Conservation (phyloP, 1,139 yeast species). For the Yamadazyma sp. region DNA sequence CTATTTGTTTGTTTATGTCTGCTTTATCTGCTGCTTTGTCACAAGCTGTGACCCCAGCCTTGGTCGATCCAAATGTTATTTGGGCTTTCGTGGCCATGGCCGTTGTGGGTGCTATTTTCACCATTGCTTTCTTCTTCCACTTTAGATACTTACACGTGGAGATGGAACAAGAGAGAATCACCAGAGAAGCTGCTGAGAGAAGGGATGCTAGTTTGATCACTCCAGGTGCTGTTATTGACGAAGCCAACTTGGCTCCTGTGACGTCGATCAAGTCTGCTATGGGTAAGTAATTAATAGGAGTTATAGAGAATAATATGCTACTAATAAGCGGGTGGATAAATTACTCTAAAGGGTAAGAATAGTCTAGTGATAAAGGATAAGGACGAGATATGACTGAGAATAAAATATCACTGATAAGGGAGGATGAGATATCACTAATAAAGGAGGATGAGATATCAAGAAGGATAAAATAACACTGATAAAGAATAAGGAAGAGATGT, state of each 20-base stretch:
- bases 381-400: no score
- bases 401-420: no score
- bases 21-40: slow-evolving; percentile 62
- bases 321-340: no score
- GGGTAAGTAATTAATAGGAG: slow-evolving; percentile 12
- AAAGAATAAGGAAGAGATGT: no score
- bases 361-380: no score
- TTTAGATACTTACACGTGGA: slow-evolving; percentile 54
- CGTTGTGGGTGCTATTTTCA: slow-evolving; percentile 28
- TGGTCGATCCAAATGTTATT: slow-evolving; percentile 17
- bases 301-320: slow-evolving; percentile 3
- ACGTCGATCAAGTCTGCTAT: slow-evolving; percentile 18
- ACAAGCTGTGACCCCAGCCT: slow-evolving; percentile 55
- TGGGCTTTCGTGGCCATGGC: slow-evolving; percentile 21
- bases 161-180: slow-evolving; percentile 45
- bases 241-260: slow-evolving; percentile 15
- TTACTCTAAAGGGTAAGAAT: no score
- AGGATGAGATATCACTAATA: no score
- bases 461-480: no score
- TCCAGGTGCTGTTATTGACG: slow-evolving; percentile 16
- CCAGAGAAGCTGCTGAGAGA: slow-evolving; percentile 24
- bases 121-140: slow-evolving; percentile 41
- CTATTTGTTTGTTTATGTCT: slow-evolving; percentile 59
- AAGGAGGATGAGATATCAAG: no score
- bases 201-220: slow-evolving; percentile 8